A percentile compares a stretch with the other conserved stretches of the same genome.
These are phyloP conservation scores for Aureobasidium mangrovei DNA, from an alignment of 2,329 filamentous ascomycete genomes.

Conservation along the genomic window DNA sequence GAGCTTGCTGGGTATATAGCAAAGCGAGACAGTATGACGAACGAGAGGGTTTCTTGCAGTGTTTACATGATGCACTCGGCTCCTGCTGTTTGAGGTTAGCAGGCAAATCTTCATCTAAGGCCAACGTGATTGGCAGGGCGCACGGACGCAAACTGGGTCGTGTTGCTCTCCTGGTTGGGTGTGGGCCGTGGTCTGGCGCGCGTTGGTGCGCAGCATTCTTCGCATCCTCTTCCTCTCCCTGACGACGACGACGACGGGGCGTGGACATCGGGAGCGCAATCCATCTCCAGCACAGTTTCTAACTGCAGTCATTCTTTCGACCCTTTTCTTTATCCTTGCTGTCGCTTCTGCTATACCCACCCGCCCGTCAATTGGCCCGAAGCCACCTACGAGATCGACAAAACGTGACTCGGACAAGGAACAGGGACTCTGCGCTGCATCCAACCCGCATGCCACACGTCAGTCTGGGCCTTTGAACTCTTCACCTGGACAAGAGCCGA, in stretches of 20 bases:
- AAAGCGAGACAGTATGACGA: neutral
- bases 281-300: neutral
- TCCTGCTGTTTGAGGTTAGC: neutral
- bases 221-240: constrained; percentile 1
- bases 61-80: neutral
- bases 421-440: neutral
- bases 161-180: neutral
- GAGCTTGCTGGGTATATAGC: neutral
- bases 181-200: neutral
- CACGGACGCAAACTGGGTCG: neutral
- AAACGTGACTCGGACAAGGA: constrained; percentile 8
- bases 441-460: neutral
- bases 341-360: neutral
- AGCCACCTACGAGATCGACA: constrained; percentile 11
- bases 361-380: neutral
- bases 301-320: constrained; percentile 13
- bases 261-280: neutral
- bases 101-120: neutral
- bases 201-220: neutral
- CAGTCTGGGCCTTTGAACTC: neutral
- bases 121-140: constrained; percentile 5
- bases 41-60: neutral
- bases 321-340: neutral
- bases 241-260: neutral
- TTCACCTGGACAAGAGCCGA: neutral